A percentile compares a stretch with the other conserved stretches of the same genome.
phyloP scores from a whole-genome alignment of 805 yeast genomes.

The Priceomyces medius region DNA sequence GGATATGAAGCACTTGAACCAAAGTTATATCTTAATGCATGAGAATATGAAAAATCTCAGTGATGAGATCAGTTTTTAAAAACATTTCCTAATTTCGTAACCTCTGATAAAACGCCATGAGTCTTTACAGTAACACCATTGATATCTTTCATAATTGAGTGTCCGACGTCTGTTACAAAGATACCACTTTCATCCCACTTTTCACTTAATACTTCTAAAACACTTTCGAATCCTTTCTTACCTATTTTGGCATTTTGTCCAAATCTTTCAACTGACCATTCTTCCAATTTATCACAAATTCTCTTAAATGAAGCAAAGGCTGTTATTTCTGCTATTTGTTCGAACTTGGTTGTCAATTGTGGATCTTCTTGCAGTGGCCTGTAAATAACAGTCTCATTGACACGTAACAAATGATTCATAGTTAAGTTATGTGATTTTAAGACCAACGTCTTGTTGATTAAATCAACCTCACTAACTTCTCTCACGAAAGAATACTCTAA shows the following conservation, averaged over 20 bases:
- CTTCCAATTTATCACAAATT: conserved; percentile 81
- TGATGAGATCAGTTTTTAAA: conserved; percentile 9
- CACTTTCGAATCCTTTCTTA: conserved; percentile 79
- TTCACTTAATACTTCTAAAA: conserved; percentile 52
- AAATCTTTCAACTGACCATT: conserved; percentile 88
- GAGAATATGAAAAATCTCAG: background rate
- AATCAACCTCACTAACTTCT: conserved; percentile 84
- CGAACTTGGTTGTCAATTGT: conserved; percentile 54
- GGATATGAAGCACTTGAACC: no score
- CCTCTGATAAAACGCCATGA: conserved; percentile 13
- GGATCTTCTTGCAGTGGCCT: conserved; percentile 62
- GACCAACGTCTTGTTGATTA: conserved; percentile 58
- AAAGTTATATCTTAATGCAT: no score
- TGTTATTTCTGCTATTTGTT: conserved; percentile 83
- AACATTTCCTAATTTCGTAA: conserved; percentile 13
- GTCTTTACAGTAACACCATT: conserved; percentile 21
- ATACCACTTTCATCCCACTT: conserved; percentile 43
- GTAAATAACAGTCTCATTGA: conserved; percentile 84
- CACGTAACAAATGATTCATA: conserved; percentile 69
- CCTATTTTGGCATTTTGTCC: conserved; percentile 85
- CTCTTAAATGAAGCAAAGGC: conserved; percentile 73
- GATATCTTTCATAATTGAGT: conserved; percentile 25
- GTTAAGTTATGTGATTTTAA: conserved; percentile 88
- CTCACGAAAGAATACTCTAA: conserved; percentile 75
- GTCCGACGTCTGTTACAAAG: conserved; percentile 32